These are phyloP conservation scores for Corchorus capsularis DNA, from an alignment of 345 rosid species.

Conservation along the genomic window DNA sequence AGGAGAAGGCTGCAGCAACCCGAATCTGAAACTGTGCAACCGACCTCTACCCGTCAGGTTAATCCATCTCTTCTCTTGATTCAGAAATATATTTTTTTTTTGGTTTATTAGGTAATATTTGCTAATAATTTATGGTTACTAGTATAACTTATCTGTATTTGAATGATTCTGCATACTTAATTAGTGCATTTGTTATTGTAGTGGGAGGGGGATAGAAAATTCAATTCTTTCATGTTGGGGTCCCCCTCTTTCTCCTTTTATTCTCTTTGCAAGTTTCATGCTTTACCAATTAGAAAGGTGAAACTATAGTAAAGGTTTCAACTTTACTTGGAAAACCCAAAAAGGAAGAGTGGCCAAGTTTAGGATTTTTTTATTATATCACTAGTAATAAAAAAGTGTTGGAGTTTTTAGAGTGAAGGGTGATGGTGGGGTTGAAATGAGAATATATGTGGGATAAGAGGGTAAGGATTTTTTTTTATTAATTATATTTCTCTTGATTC, in stretches of 20 bases:
- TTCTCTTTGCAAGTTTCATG: neutral
- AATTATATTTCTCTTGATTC: no score
- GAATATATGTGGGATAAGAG: neutral
- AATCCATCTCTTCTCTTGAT: no score
- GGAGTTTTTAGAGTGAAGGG: conserved; percentile 3
- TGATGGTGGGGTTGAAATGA: conserved; percentile 3
- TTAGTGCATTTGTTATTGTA: no score
- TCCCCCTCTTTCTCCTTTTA: neutral
- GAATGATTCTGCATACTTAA: no score
- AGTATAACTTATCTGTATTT: no score
- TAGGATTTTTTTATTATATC: no score
- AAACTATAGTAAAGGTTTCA: neutral
- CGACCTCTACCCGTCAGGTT: no score
- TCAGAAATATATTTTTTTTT: no score
- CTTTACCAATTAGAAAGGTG: neutral
- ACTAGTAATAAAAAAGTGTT: neutral
- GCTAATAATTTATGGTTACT: no score
- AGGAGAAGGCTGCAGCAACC: no score
- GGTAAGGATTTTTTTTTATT: neutral
- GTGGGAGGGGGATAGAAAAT: neutral
- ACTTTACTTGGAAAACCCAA: neutral
- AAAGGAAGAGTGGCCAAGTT: neutral
- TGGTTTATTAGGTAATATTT: no score
- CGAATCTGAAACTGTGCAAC: no score
- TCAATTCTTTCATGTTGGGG: conserved; percentile 13